Percentiles rank a stretch among this genome's conserved stretches.
phyloP scores from a whole-genome alignment of 192 early-diverging fungal species.

The Coemansia sp. region DNA sequence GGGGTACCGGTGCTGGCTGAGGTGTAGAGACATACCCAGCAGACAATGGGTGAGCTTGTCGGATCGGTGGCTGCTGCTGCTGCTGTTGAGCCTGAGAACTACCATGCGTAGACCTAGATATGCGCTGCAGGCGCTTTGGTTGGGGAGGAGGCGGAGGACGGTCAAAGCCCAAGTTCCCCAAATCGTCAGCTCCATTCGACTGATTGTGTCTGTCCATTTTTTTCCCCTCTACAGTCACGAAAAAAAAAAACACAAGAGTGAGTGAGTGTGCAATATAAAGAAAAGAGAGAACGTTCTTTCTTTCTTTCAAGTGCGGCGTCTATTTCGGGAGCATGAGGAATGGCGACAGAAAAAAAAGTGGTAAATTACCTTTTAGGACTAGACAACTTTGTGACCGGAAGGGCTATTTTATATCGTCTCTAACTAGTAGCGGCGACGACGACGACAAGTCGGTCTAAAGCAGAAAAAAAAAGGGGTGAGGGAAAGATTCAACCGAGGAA shows the following conservation, averaged over 20 bases:
- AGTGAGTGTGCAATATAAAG: too few relatives aligned
- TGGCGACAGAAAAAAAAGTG: background rate
- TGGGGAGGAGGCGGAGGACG: constrained; percentile 33
- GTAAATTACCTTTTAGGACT: background rate
- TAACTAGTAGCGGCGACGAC: background rate
- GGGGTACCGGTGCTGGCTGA: constrained; percentile 5
- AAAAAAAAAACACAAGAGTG: constrained; percentile 11
- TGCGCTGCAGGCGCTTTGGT: constrained; percentile 49
- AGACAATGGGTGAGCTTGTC: constrained; percentile 2
- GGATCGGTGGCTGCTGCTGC: constrained; percentile 7
- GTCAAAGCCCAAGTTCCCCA: constrained; percentile 38
- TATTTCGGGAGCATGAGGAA: background rate
- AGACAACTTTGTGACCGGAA: too few relatives aligned
- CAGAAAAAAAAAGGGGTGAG: background rate
- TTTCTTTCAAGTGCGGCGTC: background rate
- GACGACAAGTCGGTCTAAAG: background rate
- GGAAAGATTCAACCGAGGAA: background rate
- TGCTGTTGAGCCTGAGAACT: constrained; percentile 23
- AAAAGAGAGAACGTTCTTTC: background rate
- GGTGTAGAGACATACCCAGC: background rate
- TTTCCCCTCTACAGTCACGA: constrained; percentile 18
- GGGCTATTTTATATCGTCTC: background rate
- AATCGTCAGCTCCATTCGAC: constrained; percentile 19
- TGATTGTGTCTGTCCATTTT: constrained; percentile 40
- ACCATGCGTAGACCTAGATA: constrained; percentile 29